Evolutionary conservation across 805 yeast genomes (phyloP).

Genomic region (Candida suzukii): DNA sequence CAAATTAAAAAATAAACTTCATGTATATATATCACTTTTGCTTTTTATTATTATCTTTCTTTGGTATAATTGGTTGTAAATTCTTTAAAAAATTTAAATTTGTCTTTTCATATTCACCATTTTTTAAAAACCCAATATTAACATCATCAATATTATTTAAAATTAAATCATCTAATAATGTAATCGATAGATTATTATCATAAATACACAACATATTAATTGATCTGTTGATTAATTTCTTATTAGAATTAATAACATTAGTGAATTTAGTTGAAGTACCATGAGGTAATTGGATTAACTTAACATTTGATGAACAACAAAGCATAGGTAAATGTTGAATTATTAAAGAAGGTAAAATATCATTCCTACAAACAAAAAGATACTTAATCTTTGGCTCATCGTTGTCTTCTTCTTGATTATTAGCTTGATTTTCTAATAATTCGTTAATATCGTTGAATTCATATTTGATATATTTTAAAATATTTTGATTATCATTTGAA

Average conservation of each 20-base stretch:
- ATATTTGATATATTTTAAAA: constrained; percentile 20
- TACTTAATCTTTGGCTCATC: constrained; percentile 16
- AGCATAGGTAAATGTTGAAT: constrained; percentile 54
- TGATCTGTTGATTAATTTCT: background rate
- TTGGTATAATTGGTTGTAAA: constrained; percentile 35
- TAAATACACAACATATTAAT: background rate
- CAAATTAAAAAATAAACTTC: too few species aligned
- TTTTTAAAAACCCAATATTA: constrained; percentile 16
- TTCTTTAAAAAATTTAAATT: constrained; percentile 37
- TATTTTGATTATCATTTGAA: constrained; percentile 19
- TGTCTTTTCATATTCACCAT: constrained; percentile 16
- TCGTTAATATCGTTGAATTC: constrained; percentile 55
- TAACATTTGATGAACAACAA: constrained; percentile 44
- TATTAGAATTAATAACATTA: background rate
- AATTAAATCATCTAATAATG: constrained; percentile 8
- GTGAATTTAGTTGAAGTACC: constrained; percentile 21
- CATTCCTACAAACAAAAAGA: constrained; percentile 58
- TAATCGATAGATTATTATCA: background rate
- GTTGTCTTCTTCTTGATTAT: constrained; percentile 5
- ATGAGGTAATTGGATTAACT: constrained; percentile 54
- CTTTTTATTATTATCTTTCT: too few species aligned
- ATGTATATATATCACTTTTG: constrained; percentile 9
- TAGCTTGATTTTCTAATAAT: constrained; percentile 38
- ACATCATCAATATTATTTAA: constrained; percentile 15
- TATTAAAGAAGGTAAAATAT: constrained; percentile 42